Percentiles rank a stretch among this genome's conserved stretches.
phyloP scores from a whole-genome alignment of 805 yeast genomes.

The Barnettozyma sucrosica region DNA sequence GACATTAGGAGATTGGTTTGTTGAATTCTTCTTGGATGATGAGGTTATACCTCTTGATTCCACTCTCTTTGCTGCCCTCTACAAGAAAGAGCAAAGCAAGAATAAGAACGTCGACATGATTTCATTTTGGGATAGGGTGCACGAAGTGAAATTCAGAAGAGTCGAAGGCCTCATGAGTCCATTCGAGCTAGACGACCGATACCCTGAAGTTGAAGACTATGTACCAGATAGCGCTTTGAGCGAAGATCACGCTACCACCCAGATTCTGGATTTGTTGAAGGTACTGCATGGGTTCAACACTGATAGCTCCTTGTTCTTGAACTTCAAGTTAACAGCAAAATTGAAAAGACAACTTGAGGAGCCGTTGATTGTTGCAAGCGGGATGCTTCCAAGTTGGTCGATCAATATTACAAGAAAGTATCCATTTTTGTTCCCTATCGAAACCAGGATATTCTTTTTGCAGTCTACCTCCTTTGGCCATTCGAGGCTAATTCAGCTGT shows the following conservation, averaged over 20 bases:
- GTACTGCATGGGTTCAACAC: conserved; percentile 33
- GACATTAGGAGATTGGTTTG: conserved; percentile 26
- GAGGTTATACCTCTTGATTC: conserved; percentile 56
- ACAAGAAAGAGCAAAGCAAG: conserved; percentile 38
- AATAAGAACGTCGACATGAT: conserved; percentile 39
- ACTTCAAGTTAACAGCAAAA: conserved; percentile 81
- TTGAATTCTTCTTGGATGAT: conserved; percentile 56
- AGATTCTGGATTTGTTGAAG: conserved; percentile 44
- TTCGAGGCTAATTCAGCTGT: conserved; percentile 70
- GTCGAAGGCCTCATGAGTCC: conserved; percentile 25
- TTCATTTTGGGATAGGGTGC: conserved; percentile 54
- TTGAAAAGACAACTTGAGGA: conserved; percentile 84
- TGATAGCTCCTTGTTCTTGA: conserved; percentile 41
- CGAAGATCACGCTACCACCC: conserved; percentile 1
- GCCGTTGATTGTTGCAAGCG: conserved; percentile 81
- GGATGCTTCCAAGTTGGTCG: conserved; percentile 82
- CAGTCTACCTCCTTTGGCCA: conserved; percentile 90
- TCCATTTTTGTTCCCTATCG: conserved; percentile 82
- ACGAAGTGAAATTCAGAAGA: conserved; percentile 43
- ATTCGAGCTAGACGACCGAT: conserved; percentile 24
- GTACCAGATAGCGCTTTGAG: conserved; percentile 25
- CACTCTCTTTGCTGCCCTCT: conserved; percentile 73
- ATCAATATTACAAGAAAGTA: conserved; percentile 63
- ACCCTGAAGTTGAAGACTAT: conserved; percentile 26
- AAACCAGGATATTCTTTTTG: conserved; percentile 67